phyloP scores from a whole-genome alignment of 2,329 filamentous ascomycete genomes.

The Talaromyces albobiverticillius region DNA sequence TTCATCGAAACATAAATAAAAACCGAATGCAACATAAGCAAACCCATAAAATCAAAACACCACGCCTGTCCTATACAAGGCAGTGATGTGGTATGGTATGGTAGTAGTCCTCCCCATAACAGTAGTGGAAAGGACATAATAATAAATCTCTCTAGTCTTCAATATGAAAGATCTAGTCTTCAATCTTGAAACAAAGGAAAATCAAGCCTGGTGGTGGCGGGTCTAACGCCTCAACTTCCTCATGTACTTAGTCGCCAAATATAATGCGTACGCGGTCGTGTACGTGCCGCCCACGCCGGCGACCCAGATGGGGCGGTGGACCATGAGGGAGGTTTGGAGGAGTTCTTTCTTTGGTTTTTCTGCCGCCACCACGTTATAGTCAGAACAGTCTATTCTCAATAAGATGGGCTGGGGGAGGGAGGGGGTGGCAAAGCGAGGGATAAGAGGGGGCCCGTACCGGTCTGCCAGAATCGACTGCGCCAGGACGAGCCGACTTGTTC shows the following conservation, averaged over 20 bases:
- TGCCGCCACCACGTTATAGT: too few species aligned
- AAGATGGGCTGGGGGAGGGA: too few species aligned
- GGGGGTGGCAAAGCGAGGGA: too few species aligned
- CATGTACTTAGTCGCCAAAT: conserved; percentile 6
- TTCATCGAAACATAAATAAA: too few species aligned
- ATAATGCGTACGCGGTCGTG: conserved; percentile 11
- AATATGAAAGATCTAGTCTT: too few species aligned
- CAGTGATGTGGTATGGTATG: too few species aligned
- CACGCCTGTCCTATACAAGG: too few species aligned
- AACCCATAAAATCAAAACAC: neutral
- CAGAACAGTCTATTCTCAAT: too few species aligned
- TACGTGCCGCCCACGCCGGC: conserved; percentile 11
- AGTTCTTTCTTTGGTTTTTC: conserved; percentile 14
- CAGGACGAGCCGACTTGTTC: conserved; percentile 12
- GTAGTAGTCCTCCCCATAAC: neutral
- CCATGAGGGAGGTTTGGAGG: conserved; percentile 11
- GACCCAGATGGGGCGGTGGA: conserved; percentile 15
- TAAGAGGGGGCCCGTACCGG: too few species aligned
- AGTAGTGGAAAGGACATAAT: neutral
- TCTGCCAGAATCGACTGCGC: conserved; percentile 11
- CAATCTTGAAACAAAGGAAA: too few species aligned
- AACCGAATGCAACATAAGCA: neutral
- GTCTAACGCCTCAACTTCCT: conserved; percentile 6
- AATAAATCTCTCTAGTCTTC: too few species aligned
- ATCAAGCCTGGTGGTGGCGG: neutral